A percentile compares a stretch with the other conserved stretches of the same genome.
These are phyloP conservation scores for Evansstolkia leycettana DNA, from an alignment of 495 filamentous ascomycete genomes.

Conservation along the genomic window DNA sequence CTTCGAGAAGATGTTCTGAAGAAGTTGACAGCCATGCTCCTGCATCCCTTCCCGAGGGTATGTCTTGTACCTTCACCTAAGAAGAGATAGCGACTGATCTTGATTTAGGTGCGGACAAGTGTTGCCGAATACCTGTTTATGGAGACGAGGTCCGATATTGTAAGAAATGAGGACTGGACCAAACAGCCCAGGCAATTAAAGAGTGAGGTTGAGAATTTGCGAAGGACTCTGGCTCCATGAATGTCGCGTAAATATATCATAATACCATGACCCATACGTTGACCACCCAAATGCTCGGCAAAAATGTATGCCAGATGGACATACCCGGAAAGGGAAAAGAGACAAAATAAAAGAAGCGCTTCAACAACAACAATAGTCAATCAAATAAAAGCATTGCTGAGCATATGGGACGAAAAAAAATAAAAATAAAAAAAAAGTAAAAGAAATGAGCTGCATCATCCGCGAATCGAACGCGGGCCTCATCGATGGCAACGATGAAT, in stretches of 20 bases:
- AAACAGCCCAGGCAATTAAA: conserved; percentile 27
- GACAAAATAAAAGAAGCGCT: too few relatives aligned
- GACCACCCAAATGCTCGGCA: too few relatives aligned
- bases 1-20: conserved; percentile 33
- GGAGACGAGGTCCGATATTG: conserved; percentile 18
- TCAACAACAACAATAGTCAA: too few relatives aligned
- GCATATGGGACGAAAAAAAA: neutral
- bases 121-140: conserved; percentile 28
- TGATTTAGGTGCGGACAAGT: conserved; percentile 20
- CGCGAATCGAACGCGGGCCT: conserved; percentile 49
- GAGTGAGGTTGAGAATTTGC: conserved; percentile 19
- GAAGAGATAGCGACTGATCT: conserved; percentile 1
- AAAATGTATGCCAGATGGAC: too few relatives aligned
- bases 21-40: conserved; percentile 45
- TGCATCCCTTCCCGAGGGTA: conserved; percentile 54
- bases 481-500: conserved; percentile 49
- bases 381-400: neutral
- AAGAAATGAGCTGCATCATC: conserved; percentile 33
- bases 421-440: conserved; percentile 10
- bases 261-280: too few relatives aligned
- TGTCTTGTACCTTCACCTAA: conserved; percentile 6
- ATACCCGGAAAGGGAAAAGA: too few relatives aligned
- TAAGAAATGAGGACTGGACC: conserved; percentile 31
- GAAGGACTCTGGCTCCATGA: neutral
- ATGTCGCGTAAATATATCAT: too few relatives aligned